These are phyloP conservation scores for Osmanthus fragrans DNA, from an alignment of 257 asterid genomes.

Conservation along the genomic window DNA sequence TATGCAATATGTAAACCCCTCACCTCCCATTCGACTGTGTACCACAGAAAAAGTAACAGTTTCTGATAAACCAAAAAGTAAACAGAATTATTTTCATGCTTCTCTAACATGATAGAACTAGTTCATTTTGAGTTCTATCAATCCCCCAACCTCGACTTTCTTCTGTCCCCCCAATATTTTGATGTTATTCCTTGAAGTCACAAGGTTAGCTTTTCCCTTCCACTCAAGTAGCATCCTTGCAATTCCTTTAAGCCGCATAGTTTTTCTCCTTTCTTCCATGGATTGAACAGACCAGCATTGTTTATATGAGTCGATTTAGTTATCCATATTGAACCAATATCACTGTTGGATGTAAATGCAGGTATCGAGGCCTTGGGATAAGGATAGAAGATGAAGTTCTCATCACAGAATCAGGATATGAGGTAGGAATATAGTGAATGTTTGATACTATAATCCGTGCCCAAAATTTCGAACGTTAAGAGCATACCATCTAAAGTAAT, in stretches of 20 bases:
- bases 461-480: not conserved
- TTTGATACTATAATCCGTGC: not conserved
- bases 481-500: not conserved
- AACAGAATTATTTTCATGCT: not conserved
- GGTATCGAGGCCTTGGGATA: conserved; percentile 86
- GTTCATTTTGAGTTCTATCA: not conserved
- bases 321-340: conserved; percentile 3
- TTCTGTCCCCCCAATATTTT: not conserved
- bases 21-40: not conserved
- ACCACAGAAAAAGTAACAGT: not conserved
- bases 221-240: not conserved
- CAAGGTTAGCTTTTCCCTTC: not conserved
- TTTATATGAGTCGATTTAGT: not conserved
- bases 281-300: not conserved
- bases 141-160: not conserved
- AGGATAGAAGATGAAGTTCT: conserved; percentile 96
- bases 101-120: not conserved
- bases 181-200: not conserved
- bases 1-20: not conserved
- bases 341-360: conserved; percentile 34
- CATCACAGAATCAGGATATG: conserved; percentile 87
- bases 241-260: conserved; percentile 3
- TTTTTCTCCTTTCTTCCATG: not conserved
- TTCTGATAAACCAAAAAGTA: not conserved
- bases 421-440: conserved; percentile 46